phyloP scores from a whole-genome alignment of 371 early-diverging fungal genomes.

The Cokeromyces recurvatus region DNA sequence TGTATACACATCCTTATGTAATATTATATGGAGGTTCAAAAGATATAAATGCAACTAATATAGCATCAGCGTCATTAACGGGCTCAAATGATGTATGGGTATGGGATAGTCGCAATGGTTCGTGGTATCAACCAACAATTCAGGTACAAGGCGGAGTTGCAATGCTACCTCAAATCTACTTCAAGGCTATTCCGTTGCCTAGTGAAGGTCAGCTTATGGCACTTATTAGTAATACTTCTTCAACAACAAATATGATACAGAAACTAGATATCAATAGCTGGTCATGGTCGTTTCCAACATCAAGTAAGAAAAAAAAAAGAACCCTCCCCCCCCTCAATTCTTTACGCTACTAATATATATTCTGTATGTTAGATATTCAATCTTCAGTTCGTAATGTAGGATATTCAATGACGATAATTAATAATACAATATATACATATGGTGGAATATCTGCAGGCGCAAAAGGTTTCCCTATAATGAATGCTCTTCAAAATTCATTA shows the following conservation, averaged over 20 bases:
- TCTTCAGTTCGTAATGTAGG: constrained; percentile 16
- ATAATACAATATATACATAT: constrained; percentile 42
- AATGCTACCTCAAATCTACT: constrained; percentile 31
- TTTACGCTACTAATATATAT: too few relatives aligned
- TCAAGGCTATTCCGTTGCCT: constrained; percentile 27
- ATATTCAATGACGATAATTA: constrained; percentile 24
- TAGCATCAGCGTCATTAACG: constrained; percentile 2
- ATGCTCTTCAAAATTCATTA: constrained; percentile 35
- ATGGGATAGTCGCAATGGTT: constrained; percentile 41
- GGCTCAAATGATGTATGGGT: constrained; percentile 37
- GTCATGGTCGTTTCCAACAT: constrained; percentile 43
- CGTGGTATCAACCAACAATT: constrained; percentile 36
- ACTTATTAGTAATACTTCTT: constrained; percentile 26
- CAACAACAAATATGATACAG: constrained; percentile 30
- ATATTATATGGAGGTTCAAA: constrained; percentile 40
- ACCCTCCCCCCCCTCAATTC: too few relatives aligned
- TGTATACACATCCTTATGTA: constrained; percentile 27
- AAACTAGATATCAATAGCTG: constrained; percentile 41
- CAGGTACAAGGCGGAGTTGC: constrained; percentile 17
- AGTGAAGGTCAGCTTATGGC: constrained; percentile 37
- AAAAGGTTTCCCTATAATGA: constrained; percentile 24
- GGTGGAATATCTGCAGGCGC: constrained; percentile 36
- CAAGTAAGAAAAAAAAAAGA: constrained; percentile 32
- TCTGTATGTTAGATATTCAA: constrained; percentile 20
- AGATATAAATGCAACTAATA: constrained; percentile 15